Conservation (phyloP, 306 rosid genomes). For the Prunus padus region DNA sequence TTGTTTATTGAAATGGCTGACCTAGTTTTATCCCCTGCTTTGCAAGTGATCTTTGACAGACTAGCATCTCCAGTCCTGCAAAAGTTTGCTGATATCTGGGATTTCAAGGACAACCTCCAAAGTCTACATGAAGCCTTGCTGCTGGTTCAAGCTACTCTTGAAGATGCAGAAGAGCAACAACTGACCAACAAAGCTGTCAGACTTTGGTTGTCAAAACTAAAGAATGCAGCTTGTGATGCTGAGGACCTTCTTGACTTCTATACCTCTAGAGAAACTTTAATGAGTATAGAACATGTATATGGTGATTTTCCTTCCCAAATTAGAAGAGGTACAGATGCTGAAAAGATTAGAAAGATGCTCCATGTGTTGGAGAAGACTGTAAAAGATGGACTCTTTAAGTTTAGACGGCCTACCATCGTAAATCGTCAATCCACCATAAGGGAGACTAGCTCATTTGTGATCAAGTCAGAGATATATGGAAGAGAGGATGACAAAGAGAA, state of each 20-base stretch:
- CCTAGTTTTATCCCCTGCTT: too few relatives aligned
- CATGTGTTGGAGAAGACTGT: neutral
- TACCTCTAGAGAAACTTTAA: neutral
- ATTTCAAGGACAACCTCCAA: neutral
- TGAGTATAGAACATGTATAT: too few relatives aligned
- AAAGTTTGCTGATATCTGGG: neutral
- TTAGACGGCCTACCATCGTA: neutral
- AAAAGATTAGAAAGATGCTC: neutral
- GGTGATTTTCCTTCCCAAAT: too few relatives aligned
- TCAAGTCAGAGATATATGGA: constrained; percentile 7
- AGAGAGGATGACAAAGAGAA: constrained; percentile 13
- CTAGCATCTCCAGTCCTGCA: constrained; percentile 8
- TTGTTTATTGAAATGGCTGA: too few relatives aligned
- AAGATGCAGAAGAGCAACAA: constrained; percentile 20
- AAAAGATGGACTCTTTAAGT: neutral
- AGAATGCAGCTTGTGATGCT: neutral
- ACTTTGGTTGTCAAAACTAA: constrained; percentile 6
- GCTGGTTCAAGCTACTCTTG: constrained; percentile 11
- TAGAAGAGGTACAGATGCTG: neutral
- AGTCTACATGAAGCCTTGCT: neutral
- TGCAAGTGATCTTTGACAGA: constrained; percentile 19
- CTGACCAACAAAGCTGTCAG: neutral
- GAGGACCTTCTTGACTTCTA: neutral
- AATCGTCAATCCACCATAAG: neutral
- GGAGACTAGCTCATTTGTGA: constrained; percentile 14